Conservation (phyloP, 441 rosid genomes). For the Kokia cookei region DNA sequence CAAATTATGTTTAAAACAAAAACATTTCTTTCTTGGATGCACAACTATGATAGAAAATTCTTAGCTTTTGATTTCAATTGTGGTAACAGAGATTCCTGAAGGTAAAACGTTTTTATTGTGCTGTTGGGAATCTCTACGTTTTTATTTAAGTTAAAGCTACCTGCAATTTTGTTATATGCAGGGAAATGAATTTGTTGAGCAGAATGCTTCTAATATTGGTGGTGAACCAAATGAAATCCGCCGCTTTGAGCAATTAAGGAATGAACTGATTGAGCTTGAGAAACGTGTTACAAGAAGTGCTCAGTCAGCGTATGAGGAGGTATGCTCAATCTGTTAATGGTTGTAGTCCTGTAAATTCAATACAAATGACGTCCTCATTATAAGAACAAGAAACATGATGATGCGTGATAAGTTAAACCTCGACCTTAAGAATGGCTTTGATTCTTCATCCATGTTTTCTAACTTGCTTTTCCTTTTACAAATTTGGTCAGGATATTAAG, state of each 20-base stretch:
- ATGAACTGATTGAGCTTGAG: constrained; percentile 91
- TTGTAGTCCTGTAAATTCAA: background rate
- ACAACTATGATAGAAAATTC: background rate
- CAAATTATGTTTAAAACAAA: background rate
- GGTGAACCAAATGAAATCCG: constrained; percentile 60
- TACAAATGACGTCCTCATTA: background rate
- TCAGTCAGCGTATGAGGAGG: background rate
- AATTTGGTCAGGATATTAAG: constrained; percentile 40
- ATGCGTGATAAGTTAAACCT: background rate
- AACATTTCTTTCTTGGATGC: background rate
- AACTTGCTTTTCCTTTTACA: constrained; percentile 1
- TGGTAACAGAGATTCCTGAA: background rate
- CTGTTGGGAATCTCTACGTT: background rate
- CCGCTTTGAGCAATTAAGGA: constrained; percentile 79
- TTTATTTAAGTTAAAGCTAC: constrained; percentile 1
- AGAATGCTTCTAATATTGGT: constrained; percentile 25
- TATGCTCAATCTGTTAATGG: background rate
- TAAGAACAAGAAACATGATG: background rate
- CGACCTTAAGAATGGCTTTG: background rate
- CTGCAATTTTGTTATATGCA: constrained; percentile 28
- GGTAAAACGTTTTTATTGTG: constrained; percentile 7
- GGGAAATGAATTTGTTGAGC: constrained; percentile 42
- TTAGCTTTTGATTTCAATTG: background rate
- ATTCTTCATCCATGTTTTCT: background rate
- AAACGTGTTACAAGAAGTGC: constrained; percentile 80